Evolutionary conservation across 108 stramenopile species (phyloP).

Genomic region (Chaetoceros muelleri): DNA sequence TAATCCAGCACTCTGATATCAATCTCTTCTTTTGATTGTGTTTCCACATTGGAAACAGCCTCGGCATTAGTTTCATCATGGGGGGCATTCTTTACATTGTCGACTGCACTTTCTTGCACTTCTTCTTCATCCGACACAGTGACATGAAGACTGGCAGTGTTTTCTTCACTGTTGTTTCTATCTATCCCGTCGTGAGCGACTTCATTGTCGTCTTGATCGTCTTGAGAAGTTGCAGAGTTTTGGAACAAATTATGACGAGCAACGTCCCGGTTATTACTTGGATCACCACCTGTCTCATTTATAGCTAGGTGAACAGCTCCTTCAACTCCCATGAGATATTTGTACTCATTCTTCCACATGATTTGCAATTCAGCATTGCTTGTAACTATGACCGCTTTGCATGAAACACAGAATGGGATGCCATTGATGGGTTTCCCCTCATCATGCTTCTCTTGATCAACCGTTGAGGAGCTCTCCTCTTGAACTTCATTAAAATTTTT

Average conservation of each 20-base stretch:
- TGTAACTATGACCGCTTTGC: constrained; percentile 28
- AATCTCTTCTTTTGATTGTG: neutral
- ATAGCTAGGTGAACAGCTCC: neutral
- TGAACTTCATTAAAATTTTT: neutral
- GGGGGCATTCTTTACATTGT: neutral
- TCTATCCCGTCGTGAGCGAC: neutral
- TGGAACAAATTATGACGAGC: neutral
- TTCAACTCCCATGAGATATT: neutral
- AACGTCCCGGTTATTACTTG: neutral
- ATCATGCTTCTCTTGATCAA: neutral
- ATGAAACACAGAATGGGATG: constrained; percentile 37
- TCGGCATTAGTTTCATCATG: neutral
- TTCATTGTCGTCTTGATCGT: neutral
- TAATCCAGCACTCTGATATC: constrained; percentile 12
- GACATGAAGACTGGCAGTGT: neutral
- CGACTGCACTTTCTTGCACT: neutral
- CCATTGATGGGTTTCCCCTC: constrained; percentile 19
- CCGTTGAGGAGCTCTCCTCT: neutral
- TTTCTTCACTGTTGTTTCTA: neutral
- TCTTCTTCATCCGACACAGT: neutral
- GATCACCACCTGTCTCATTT: neutral
- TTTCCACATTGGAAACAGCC: neutral
- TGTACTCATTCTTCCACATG: neutral
- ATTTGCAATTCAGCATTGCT: constrained; percentile 17
- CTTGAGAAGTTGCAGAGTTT: no score